Evolutionary conservation across 352 stramenopile species (phyloP).

Genomic region (Hyphochytrium catenoides): DNA sequence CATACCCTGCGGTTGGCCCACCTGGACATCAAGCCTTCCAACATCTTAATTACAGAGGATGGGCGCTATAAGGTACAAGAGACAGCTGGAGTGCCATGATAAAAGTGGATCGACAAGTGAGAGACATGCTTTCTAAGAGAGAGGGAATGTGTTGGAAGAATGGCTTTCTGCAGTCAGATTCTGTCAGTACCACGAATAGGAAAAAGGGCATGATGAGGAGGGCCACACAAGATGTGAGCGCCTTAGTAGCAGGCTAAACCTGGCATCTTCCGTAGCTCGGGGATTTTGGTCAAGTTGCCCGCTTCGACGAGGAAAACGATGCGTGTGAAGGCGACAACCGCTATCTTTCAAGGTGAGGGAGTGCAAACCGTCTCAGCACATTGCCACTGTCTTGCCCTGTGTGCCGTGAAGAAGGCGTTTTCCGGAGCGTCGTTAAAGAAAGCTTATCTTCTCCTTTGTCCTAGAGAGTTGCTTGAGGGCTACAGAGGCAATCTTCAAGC

Average conservation of each 20-base stretch:
- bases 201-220: no score
- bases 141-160: no score
- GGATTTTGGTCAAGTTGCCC: slow-evolving; percentile 45
- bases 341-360: slow-evolving; percentile 51
- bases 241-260: neutral
- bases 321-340: slow-evolving; percentile 60
- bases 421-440: neutral
- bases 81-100: no score
- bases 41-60: slow-evolving; percentile 28
- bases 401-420: no score
- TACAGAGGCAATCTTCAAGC: slow-evolving; percentile 39
- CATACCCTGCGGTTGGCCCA: slow-evolving; percentile 55
- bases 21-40: slow-evolving; percentile 63
- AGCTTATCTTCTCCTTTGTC: neutral
- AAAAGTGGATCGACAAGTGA: no score
- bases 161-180: no score
- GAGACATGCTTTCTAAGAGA: no score
- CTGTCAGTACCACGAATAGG: no score
- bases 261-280: slow-evolving; percentile 17
- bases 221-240: no score
- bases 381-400: no score
- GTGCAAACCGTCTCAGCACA: no score
- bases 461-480: slow-evolving; percentile 42
- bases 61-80: slow-evolving; percentile 37
- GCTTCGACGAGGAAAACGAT: slow-evolving; percentile 48